phyloP scores from a whole-genome alignment of 2,329 filamentous ascomycete genomes.

The Verruconis gallopava region DNA sequence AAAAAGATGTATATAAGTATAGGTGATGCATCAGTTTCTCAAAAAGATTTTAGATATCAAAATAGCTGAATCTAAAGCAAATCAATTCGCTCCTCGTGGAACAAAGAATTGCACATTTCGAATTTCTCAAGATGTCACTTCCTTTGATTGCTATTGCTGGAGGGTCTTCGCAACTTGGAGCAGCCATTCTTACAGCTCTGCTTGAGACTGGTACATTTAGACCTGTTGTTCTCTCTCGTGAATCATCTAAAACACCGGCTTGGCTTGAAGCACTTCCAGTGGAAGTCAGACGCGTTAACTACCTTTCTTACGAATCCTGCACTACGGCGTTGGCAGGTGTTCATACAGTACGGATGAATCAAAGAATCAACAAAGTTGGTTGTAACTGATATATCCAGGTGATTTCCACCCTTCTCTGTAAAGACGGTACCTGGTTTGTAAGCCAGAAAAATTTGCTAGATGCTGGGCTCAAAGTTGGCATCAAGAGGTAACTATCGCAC shows the following conservation, averaged over 20 bases:
- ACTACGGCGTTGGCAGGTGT: neutral
- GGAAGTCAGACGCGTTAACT: neutral
- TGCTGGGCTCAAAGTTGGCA: neutral
- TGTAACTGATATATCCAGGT: neutral
- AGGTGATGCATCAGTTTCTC: no score
- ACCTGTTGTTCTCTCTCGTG: neutral
- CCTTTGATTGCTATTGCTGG: neutral
- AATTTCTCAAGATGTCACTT: no score
- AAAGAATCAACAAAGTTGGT: no score
- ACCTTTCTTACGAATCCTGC: neutral
- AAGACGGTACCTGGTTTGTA: neutral
- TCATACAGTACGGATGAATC: no score
- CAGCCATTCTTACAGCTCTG: neutral
- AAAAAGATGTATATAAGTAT: no score
- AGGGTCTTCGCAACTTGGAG: neutral
- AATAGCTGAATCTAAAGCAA: no score
- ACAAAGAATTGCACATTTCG: no score
- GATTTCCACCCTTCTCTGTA: neutral
- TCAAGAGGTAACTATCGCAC: neutral
- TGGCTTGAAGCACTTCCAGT: neutral
- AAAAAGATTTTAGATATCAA: no score
- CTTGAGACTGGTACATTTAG: neutral
- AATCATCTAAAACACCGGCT: neutral
- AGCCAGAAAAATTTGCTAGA: neutral
- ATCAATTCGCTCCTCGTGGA: no score